Conservation (phyloP, 2,329 filamentous ascomycete genomes). For the Stagonosporopsis cucurbitacearum region DNA sequence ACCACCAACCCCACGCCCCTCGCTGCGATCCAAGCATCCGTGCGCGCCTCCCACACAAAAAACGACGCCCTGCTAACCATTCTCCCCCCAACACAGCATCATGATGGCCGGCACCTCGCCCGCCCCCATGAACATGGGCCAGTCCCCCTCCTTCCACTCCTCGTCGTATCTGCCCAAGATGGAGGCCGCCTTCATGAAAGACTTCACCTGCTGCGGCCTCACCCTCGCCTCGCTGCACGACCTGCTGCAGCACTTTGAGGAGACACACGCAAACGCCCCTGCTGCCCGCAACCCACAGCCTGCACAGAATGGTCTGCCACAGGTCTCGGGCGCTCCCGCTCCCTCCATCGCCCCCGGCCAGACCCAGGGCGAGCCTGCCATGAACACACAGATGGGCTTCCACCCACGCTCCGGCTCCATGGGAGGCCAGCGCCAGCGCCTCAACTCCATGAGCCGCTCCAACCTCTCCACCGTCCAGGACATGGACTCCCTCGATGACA, state of each 20-base stretch:
- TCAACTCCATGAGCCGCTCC: constrained; percentile 49
- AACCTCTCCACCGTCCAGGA: constrained; percentile 58
- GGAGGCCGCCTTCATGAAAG: constrained; percentile 96
- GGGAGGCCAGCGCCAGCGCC: constrained; percentile 47
- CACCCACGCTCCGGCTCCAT: constrained; percentile 50
- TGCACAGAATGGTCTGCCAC: constrained; percentile 52
- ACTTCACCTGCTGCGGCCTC: constrained; percentile 93
- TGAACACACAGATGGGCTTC: constrained; percentile 48
- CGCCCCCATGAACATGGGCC: constrained; percentile 69
- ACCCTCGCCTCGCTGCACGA: constrained; percentile 92
- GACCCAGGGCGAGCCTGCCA: constrained; percentile 46
- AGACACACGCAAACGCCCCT: constrained; percentile 80
- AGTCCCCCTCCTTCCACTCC: constrained; percentile 95
- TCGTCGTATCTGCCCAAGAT: constrained; percentile 96
- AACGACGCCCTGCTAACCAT: constrained; percentile 28
- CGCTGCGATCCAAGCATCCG: neutral
- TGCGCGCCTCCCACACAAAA: constrained; percentile 6
- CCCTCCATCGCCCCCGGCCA: constrained; percentile 55
- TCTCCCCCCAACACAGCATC: constrained; percentile 69
- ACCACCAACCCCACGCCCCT: constrained; percentile 6
- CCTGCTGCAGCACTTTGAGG: constrained; percentile 94
- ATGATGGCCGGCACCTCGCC: constrained; percentile 97
- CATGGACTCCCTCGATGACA: constrained; percentile 86
- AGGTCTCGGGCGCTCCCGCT: constrained; percentile 34
- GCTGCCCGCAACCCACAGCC: constrained; percentile 58